A percentile compares a stretch with the other conserved stretches of the same genome.
These are phyloP conservation scores for Xylaria sp. DNA, from an alignment of 2,329 filamentous ascomycete species.

Conservation along the genomic window DNA sequence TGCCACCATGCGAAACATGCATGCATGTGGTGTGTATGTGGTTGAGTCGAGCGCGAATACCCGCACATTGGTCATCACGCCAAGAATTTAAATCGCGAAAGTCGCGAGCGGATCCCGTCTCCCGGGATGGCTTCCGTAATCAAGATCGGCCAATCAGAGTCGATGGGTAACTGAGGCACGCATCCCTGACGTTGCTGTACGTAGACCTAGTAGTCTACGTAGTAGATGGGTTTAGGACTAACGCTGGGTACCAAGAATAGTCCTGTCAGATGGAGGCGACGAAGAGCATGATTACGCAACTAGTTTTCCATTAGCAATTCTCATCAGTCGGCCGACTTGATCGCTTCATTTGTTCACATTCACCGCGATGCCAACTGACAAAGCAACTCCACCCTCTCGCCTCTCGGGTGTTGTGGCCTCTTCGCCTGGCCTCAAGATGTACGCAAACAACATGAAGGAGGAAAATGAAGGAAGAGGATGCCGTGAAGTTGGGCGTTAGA, in stretches of 20 bases:
- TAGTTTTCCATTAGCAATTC: slow-evolving; percentile 6
- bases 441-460: neutral
- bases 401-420: neutral
- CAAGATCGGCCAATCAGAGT: neutral
- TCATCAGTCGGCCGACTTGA: neutral
- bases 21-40: too few species aligned
- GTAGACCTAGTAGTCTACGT: too few species aligned
- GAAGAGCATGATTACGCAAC: neutral
- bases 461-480: neutral
- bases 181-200: neutral
- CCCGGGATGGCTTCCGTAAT: slow-evolving; percentile 12
- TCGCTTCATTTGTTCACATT: neutral
- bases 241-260: neutral
- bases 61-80: slow-evolving; percentile 13
- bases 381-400: slow-evolving; percentile 6
- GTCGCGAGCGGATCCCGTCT: slow-evolving; percentile 9
- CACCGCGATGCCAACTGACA: slow-evolving; percentile 14
- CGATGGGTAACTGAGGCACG: neutral
- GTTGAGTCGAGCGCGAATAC: too few species aligned
- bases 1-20: too few species aligned
- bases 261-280: neutral
- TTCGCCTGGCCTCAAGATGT: neutral
- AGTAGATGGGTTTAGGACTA: neutral
- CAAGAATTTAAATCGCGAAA: slow-evolving; percentile 20
- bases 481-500: neutral